These are phyloP conservation scores for Catunica adiposa DNA, from an alignment of 2,329 filamentous ascomycete species.

Conservation along the genomic window DNA sequence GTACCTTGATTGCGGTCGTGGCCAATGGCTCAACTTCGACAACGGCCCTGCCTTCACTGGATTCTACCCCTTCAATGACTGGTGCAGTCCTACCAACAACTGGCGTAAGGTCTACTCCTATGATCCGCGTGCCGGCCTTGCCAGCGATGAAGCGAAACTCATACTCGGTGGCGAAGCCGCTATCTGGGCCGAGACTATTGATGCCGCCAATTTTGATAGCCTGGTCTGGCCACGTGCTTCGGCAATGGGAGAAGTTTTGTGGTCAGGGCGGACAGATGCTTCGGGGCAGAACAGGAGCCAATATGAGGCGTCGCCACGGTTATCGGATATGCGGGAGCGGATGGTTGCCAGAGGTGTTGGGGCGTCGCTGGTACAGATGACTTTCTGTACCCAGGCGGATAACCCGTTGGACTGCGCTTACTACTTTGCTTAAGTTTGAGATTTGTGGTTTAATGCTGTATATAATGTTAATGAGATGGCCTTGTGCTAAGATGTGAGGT, in stretches of 20 bases:
- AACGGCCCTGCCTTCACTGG: slow-evolving; percentile 34
- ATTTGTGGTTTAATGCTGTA: neutral
- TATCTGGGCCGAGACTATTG: slow-evolving; percentile 67
- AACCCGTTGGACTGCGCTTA: slow-evolving; percentile 17
- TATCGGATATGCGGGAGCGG: slow-evolving; percentile 62
- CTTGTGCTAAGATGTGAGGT: no score
- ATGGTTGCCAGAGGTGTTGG: slow-evolving; percentile 51
- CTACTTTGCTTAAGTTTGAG: slow-evolving; percentile 5
- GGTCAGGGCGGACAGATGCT: slow-evolving; percentile 54
- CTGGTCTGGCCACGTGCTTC: slow-evolving; percentile 64
- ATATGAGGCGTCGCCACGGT: slow-evolving; percentile 48
- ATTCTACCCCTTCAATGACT: slow-evolving; percentile 60
- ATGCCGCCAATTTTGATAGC: slow-evolving; percentile 56
- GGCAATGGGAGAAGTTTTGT: slow-evolving; percentile 63
- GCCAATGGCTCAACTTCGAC: slow-evolving; percentile 59
- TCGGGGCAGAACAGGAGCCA: slow-evolving; percentile 54
- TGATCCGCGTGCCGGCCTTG: slow-evolving; percentile 52
- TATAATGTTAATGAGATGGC: no score
- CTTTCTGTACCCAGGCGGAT: slow-evolving; percentile 50
- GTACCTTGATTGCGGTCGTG: slow-evolving; percentile 73
- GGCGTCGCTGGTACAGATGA: slow-evolving; percentile 52
- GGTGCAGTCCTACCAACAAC: slow-evolving; percentile 64
- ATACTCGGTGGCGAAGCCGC: slow-evolving; percentile 71
- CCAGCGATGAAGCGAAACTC: slow-evolving; percentile 42
- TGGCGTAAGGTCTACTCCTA: slow-evolving; percentile 72